phyloP scores from a whole-genome alignment of 2,329 filamentous ascomycete genomes.

The Septoria linicola region DNA sequence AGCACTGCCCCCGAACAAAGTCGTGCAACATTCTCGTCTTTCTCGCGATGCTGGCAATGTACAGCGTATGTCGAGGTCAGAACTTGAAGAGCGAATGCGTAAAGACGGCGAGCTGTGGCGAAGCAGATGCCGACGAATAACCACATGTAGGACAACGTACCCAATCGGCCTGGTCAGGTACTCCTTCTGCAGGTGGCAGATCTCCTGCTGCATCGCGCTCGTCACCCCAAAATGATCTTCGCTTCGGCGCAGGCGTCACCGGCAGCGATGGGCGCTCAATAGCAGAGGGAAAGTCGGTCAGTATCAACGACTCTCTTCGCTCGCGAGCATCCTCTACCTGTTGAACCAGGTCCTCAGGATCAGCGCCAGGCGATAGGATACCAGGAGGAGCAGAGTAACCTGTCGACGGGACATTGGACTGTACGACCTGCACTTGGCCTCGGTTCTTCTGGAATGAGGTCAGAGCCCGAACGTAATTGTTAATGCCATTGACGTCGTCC shows the following conservation, averaged over 20 bases:
- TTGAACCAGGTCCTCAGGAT: constrained; percentile 32
- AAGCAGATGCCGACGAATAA: constrained; percentile 29
- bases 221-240: constrained; percentile 66
- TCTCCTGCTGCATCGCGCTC: constrained; percentile 57
- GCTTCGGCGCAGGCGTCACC: constrained; percentile 82
- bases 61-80: constrained; percentile 2
- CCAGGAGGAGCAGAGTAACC: constrained; percentile 18
- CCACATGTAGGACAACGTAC: constrained; percentile 64
- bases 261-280: constrained; percentile 82
- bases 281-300: constrained; percentile 86
- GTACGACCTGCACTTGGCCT: constrained; percentile 39
- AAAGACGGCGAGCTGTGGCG: constrained; percentile 11
- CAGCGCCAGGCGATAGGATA: constrained; percentile 29
- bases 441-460: constrained; percentile 60
- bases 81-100: constrained; percentile 14
- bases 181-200: constrained; percentile 75
- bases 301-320: constrained; percentile 59
- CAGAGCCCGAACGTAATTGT: constrained; percentile 77
- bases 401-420: constrained; percentile 22
- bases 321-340: constrained; percentile 29
- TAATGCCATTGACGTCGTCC: constrained; percentile 88
- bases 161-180: constrained; percentile 87
- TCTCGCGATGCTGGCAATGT: too few relatives aligned
- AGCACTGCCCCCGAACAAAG: neutral
- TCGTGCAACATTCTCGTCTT: neutral